Base-by-base conservation (phyloP, 768 basidiomycete genomes). In the Kondoa subrosea region DNA sequence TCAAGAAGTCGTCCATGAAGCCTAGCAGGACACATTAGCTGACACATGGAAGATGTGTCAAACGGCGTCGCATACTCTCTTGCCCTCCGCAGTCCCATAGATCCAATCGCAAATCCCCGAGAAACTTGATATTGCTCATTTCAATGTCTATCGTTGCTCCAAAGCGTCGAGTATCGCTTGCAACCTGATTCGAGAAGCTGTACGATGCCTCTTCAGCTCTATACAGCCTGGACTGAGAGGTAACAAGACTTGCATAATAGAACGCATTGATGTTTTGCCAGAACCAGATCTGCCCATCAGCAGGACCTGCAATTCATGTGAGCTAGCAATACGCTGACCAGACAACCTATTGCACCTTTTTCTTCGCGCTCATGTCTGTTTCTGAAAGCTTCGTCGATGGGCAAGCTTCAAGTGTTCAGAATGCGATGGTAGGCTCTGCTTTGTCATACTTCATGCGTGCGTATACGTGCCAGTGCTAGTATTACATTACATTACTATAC, bases 61-160 rank as follows among this genome's bases (percentile, higher is more conserved):
- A 33, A 30, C 4, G 30, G n/a, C 16, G 2, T 1, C 2, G 62
- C 72, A 57, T n/a, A 74, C 74, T 71, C 30, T 95, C 91, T 78
- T 99, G 95, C 4, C 95, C 95, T 57, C 93, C 95, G 73, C 95
- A 96, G 78, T 99, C 95, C 93, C 93, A 96, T 3, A 96, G 82
- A 76, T 93, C 93, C 77, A 99, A 84, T 70, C 91, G 87, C 73
- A 97, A 85, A 75, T 93, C 90, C 16, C 91, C 92, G 16, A 99
- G 84, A 77, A 99, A 97, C 57, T 91, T 87, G 71, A 97, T 91
- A 76, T 95, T 90, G 73, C 92, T 93, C 76, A 92, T 89, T 76
- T 96, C 93, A 69, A 97, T 91, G 76, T 97, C 93, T 71, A 96
- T 93, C 8, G 95, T 99, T 21, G 93, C 92, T 30, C 92, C 92